Evolutionary conservation across 139 green algal genomes (phyloP), one percentile per base, ranked within the genome.

Genomic region (Ettlia oleoabundans): DNA sequence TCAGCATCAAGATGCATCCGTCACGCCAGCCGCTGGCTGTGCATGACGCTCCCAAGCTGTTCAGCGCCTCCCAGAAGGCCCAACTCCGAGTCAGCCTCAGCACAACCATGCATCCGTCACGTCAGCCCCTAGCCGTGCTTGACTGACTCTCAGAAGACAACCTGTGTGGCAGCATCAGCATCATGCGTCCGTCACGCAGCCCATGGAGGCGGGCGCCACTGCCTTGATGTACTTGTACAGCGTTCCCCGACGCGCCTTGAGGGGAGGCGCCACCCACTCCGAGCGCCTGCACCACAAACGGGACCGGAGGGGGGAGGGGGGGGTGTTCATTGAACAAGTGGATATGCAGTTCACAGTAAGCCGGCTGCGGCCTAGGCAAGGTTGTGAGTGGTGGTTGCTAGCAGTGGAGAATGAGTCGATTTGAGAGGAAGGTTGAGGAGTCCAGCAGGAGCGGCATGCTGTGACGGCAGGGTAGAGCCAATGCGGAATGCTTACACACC

Each of bases 151-250:
- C 47, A 58, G 13, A 58, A 24, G 47, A 24, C 15, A 15, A 58
- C 10, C 47, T 24, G 15, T 58, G 15, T 10, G 47, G 13, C 47
- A 58, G 15, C 47, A 58, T 10, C 47, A 10, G 15, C 47, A 58
- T 15, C 82, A 99, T 24, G 87, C 40, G 77, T 99, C 97, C 28
- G 97, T 99, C 22, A 99, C 88, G 80, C 97, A 99, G 51, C 97
- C 97, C 66, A 92, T 64, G 22, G 89, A 95, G 0, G 97, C 97
- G 26, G 86, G 91, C 1, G 76, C 82, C 19, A 99, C 97, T 63
- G 77, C 88, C 90, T 98, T 98, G 90, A 97, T 98, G 92, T 98
- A 99, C 89, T 99, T 99, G 91, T 97, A 98, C 58, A 99, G 90
- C 3, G 96, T 98, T 30, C 97, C 97, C 1, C 32, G 43, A 10